Conservation (phyloP, 1,284 basidiomycete species). For the Sporisorium graminicola region DNA sequence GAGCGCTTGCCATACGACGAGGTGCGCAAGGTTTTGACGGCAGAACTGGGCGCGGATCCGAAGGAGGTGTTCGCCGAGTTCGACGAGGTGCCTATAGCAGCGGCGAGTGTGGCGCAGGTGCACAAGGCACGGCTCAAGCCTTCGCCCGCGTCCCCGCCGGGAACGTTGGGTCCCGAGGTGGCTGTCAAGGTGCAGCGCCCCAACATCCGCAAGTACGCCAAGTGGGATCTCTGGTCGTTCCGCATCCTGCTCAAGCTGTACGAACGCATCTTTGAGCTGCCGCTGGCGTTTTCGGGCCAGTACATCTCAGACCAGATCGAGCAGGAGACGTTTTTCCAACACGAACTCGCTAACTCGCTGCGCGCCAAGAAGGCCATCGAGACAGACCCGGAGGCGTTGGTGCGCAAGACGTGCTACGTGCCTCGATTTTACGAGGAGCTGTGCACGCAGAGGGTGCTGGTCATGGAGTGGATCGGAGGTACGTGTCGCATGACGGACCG, state of each 20-base stretch:
- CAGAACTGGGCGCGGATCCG: slow-evolving; percentile 51
- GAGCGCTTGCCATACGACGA: slow-evolving; percentile 49
- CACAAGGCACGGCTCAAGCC: slow-evolving; percentile 54
- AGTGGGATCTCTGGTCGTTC: slow-evolving; percentile 62
- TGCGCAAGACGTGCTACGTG: slow-evolving; percentile 60
- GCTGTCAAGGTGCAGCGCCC: slow-evolving; percentile 66
- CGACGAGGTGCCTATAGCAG: slow-evolving; percentile 54
- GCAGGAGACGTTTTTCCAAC: slow-evolving; percentile 58
- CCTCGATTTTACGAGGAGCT: slow-evolving; percentile 52
- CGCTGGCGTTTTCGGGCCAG: slow-evolving; percentile 52
- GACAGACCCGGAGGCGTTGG: slow-evolving; percentile 46
- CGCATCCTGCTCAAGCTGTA: slow-evolving; percentile 58
- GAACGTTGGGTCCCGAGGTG: slow-evolving; percentile 42
- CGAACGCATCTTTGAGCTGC: slow-evolving; percentile 61
- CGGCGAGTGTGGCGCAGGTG: slow-evolving; percentile 64
- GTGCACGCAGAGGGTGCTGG: slow-evolving; percentile 51
- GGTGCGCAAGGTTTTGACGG: slow-evolving; percentile 52
- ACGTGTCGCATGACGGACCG: slow-evolving; percentile 61
- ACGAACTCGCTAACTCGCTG: slow-evolving; percentile 53
- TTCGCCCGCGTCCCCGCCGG: slow-evolving; percentile 11
- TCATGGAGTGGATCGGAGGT: slow-evolving; percentile 62
- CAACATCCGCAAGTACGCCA: slow-evolving; percentile 59
- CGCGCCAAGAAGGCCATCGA: slow-evolving; percentile 52
- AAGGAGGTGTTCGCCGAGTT: slow-evolving; percentile 56
- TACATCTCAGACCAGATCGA: slow-evolving; percentile 65